These are phyloP conservation scores for Collybiopsis confluens DNA, from an alignment of 768 basidiomycete species.

Conservation along the genomic window DNA sequence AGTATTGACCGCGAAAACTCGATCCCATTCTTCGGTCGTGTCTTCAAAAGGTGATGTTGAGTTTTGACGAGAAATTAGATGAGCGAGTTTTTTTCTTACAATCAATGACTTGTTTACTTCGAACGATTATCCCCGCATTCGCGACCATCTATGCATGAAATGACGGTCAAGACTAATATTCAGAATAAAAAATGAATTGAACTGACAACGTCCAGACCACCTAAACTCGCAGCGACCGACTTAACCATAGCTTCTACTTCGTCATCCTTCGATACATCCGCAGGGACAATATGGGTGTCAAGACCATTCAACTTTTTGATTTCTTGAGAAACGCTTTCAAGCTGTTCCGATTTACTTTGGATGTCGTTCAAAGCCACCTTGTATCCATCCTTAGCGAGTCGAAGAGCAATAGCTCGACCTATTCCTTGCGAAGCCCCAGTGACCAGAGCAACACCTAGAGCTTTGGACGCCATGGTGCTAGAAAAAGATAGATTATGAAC, in stretches of 20 bases:
- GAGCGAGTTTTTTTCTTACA: slow-evolving; percentile 14
- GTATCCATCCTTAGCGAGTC: slow-evolving; percentile 28
- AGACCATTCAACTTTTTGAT: slow-evolving; percentile 17
- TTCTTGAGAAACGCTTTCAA: slow-evolving; percentile 21
- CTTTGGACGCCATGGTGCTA: too few species aligned
- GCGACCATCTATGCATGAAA: slow-evolving; percentile 26
- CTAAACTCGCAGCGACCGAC: slow-evolving; percentile 14
- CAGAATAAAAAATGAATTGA: background rate
- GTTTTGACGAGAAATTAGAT: background rate
- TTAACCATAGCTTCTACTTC: slow-evolving; percentile 26
- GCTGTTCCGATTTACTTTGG: slow-evolving; percentile 11
- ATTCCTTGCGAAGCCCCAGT: slow-evolving; percentile 32
- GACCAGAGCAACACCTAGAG: slow-evolving; percentile 21
- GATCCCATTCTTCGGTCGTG: slow-evolving; percentile 27
- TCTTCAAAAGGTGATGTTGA: slow-evolving; percentile 18
- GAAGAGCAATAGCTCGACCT: slow-evolving; percentile 26
- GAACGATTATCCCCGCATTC: slow-evolving; percentile 25
- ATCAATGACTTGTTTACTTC: slow-evolving; percentile 10
- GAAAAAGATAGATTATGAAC: too few species aligned
- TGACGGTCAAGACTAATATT: background rate
- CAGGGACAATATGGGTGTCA: slow-evolving; percentile 15
- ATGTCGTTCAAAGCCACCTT: slow-evolving; percentile 27
- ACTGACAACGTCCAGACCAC: slow-evolving; percentile 24
- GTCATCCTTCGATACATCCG: slow-evolving; percentile 23
- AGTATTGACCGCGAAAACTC: slow-evolving; percentile 31